phyloP scores from a whole-genome alignment of 1,139 yeast species.

The Debaryomyces coudertii region DNA sequence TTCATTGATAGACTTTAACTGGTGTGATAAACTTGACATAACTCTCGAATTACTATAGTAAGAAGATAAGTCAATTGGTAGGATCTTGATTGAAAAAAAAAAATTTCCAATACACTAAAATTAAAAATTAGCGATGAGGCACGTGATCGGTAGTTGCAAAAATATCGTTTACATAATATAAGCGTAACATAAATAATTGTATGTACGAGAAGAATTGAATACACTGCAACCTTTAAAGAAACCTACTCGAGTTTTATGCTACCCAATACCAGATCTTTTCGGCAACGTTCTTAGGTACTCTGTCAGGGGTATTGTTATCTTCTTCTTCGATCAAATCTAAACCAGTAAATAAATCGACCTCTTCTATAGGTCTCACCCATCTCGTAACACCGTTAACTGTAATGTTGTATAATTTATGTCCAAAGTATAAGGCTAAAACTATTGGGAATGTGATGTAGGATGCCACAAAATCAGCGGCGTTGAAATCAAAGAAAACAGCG shows the following conservation, averaged over 20 bases:
- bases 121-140: slow-evolving; percentile 8
- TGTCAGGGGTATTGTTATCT: slow-evolving; percentile 32
- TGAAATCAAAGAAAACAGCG: slow-evolving; percentile 56
- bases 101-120: not conserved
- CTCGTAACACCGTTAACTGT: slow-evolving; percentile 29
- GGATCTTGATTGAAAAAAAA: slow-evolving; percentile 1
- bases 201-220: not conserved
- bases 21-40: slow-evolving; percentile 73
- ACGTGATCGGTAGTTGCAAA: slow-evolving; percentile 7
- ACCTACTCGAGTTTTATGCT: slow-evolving; percentile 13
- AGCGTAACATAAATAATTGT: not conserved
- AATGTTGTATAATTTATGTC: slow-evolving; percentile 39
- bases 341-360: slow-evolving; percentile 50
- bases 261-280: slow-evolving; percentile 48
- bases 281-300: slow-evolving; percentile 35
- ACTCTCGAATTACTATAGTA: not conserved
- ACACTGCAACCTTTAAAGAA: not conserved
- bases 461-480: slow-evolving; percentile 57
- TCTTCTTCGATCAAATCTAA: slow-evolving; percentile 48
- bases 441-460: slow-evolving; percentile 65
- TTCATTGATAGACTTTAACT: slow-evolving; percentile 72
- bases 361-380: slow-evolving; percentile 44
- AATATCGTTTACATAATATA: not conserved
- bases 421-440: slow-evolving; percentile 49
- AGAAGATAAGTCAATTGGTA: not conserved